Evolutionary conservation across 257 asterid genomes (phyloP), one percentile per base, ranked within the genome.

Genomic region (Nicotiana knightiana): DNA sequence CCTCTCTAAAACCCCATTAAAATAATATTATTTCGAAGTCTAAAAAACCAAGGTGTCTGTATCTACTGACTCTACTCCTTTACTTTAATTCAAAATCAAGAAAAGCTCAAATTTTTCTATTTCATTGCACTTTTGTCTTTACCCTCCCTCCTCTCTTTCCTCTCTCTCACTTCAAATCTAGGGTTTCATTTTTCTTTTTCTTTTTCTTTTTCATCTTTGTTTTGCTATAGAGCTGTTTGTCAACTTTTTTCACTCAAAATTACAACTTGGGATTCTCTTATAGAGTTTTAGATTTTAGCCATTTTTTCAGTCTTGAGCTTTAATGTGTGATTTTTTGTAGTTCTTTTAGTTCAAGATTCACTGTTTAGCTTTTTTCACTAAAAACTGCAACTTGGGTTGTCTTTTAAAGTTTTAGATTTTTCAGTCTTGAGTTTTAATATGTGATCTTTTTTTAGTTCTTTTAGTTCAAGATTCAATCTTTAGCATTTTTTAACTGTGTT

Each of bases 61-160:
- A 17, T 57, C 62, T 57, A 57, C 15, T 71, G 6, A 37, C 46
- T 71, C 59, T 46, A 71, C 78, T 71, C 16, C 15, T 73, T 48
- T 73, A 73, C 79, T 73, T 73, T 73, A 73, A 48, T 73, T 73
- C 79, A 73, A 73, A 73, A 6, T 39, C 46, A 39, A 39, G 46
- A 39, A 73, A n/a, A 58, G 62, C 63, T 73, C 62, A 73, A 71
- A 73, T 48, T 73, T 73, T 54, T 71, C 39, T 12, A 71, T 71
- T 73, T 73, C 79, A 51, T 26, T 73, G 62, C 79, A 28, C 79
- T 73, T 73, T 51, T 51, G 63, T 73, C 79, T 51, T 68, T 73
- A 48, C 39, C 79, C 43, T 7, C 24, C 4, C 35, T 21, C 77
- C 1, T 12, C 79, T 48, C 79, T 51, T 51, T 48, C 6, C 77